Conservation (phyloP, 106 monocot genomes). For the Dendrobium nobile region DNA sequence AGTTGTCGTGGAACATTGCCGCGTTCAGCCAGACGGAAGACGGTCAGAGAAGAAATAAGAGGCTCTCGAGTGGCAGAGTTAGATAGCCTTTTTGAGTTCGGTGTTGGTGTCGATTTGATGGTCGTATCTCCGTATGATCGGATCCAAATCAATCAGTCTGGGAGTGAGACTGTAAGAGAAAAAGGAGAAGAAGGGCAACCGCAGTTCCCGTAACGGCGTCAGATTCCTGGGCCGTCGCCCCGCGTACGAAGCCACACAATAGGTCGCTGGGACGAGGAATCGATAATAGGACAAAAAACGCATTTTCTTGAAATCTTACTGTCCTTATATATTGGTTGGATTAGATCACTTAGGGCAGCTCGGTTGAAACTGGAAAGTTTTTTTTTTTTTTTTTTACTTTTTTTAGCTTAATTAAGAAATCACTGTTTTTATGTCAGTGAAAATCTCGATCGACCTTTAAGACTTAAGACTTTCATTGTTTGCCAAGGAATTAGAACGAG, state of each 20-base stretch:
- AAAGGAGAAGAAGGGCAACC: not conserved
- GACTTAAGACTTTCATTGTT: no score
- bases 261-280: not conserved
- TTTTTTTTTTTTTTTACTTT: no score
- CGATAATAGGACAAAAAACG: not conserved
- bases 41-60: not conserved
- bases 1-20: conserved; percentile 6
- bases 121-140: not conserved
- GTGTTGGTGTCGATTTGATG: not conserved
- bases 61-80: not conserved
- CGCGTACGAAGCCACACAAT: not conserved
- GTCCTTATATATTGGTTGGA: not conserved
- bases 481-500: accelerated
- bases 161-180: not conserved
- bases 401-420: no score
- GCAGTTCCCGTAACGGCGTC: not conserved
- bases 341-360: not conserved
- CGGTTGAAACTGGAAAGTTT: no score
- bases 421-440: no score
- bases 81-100: not conserved
- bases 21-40: not conserved
- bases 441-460: no score
- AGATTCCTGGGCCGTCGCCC: not conserved
- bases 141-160: conserved; percentile 1
- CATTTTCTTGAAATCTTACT: not conserved